phyloP scores from a whole-genome alignment of 1,284 basidiomycete species.

The Rhizoctonia solani region DNA sequence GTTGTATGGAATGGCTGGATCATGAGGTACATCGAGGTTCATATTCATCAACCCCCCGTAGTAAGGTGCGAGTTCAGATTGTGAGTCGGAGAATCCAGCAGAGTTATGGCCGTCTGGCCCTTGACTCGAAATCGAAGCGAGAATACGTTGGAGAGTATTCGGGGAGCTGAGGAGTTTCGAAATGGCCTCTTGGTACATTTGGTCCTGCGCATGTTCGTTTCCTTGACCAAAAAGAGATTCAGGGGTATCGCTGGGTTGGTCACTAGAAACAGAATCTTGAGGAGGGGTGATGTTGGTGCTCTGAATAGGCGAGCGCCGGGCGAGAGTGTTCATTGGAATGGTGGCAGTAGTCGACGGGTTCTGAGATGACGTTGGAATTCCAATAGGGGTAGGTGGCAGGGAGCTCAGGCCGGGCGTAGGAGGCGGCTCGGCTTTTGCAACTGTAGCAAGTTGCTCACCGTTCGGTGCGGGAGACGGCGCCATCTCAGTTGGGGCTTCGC shows the following conservation, averaged over 20 bases:
- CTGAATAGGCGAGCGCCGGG: slow-evolving; percentile 24
- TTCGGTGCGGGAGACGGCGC: background rate
- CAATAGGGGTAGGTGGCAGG: slow-evolving; percentile 21
- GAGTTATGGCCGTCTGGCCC: slow-evolving; percentile 12
- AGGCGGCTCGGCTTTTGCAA: slow-evolving; percentile 13
- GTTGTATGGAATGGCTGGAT: background rate
- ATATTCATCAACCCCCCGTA: slow-evolving; percentile 29
- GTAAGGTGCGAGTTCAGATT: slow-evolving; percentile 30
- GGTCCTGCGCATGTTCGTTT: slow-evolving; percentile 41
- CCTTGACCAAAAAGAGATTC: slow-evolving; percentile 36
- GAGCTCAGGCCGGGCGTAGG: slow-evolving; percentile 31
- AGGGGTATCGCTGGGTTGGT: slow-evolving; percentile 35
- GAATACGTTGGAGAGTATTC: slow-evolving; percentile 67
- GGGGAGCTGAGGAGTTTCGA: slow-evolving; percentile 65
- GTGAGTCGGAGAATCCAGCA: background rate
- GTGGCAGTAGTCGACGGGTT: slow-evolving; percentile 1
- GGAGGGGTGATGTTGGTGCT: slow-evolving; percentile 32
- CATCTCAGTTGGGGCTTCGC: slow-evolving; percentile 24
- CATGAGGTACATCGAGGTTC: background rate
- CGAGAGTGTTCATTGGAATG: slow-evolving; percentile 1
- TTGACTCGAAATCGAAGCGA: slow-evolving; percentile 20
- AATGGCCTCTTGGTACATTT: slow-evolving; percentile 63
- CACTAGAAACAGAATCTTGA: slow-evolving; percentile 38
- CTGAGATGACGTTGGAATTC: background rate
- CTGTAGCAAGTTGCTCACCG: background rate